These are phyloP conservation scores for Panellus pusillus DNA, from an alignment of 768 basidiomycete genomes.

Conservation along the genomic window DNA sequence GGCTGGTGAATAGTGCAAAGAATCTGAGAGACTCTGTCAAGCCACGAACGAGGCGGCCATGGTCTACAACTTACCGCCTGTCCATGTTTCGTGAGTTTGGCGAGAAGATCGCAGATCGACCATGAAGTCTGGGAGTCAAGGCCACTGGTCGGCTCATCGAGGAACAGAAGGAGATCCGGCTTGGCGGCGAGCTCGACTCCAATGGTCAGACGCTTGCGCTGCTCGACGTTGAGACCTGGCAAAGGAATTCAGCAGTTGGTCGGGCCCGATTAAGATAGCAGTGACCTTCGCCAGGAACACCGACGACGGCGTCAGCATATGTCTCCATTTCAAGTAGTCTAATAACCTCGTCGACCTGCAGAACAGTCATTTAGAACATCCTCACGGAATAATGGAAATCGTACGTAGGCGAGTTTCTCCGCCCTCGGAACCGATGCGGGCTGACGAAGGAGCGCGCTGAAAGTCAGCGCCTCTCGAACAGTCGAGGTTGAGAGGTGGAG, in stretches of 20 bases:
- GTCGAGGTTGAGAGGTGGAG: slow-evolving; percentile 50
- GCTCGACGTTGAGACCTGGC: slow-evolving; percentile 36
- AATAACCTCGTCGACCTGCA: slow-evolving; percentile 41
- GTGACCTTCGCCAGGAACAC: slow-evolving; percentile 29
- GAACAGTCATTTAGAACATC: too few relatives aligned
- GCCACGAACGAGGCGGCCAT: too few relatives aligned
- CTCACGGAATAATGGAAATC: too few relatives aligned
- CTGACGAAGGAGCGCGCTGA: slow-evolving; percentile 48
- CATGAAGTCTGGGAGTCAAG: slow-evolving; percentile 54
- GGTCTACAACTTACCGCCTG: slow-evolving; percentile 32
- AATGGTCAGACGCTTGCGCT: slow-evolving; percentile 51
- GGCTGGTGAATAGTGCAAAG: slow-evolving; percentile 47
- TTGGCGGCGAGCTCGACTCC: slow-evolving; percentile 56
- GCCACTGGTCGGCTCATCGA: slow-evolving; percentile 57
- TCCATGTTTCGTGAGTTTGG: slow-evolving; percentile 52
- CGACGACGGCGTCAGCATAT: slow-evolving; percentile 50
- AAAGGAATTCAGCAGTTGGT: too few relatives aligned
- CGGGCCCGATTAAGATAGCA: too few relatives aligned
- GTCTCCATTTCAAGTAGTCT: slow-evolving; percentile 47
- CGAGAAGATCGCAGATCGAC: slow-evolving; percentile 46
- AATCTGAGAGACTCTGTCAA: slow-evolving; percentile 25
- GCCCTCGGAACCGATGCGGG: slow-evolving; percentile 35
- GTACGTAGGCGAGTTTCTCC: slow-evolving; percentile 43
- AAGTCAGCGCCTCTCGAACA: slow-evolving; percentile 46
- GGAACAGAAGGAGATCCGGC: slow-evolving; percentile 52